These are phyloP conservation scores for Fraxinus greggii DNA, from an alignment of 305 asterid genomes.

Conservation along the genomic window DNA sequence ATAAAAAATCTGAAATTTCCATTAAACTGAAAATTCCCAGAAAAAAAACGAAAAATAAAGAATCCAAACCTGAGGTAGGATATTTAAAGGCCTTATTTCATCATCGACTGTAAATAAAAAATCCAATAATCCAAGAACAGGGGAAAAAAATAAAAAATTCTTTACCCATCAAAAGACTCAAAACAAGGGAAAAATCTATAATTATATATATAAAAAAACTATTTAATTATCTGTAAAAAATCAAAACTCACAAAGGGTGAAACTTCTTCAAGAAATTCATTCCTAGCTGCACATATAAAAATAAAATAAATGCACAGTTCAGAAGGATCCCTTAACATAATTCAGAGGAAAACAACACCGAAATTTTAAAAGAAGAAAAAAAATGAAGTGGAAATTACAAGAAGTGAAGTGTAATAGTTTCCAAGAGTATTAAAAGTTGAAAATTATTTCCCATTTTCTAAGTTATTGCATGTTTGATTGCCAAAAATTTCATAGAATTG, in stretches of 20 bases:
- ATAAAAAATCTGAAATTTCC: slow-evolving; percentile 10
- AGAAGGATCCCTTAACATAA: neutral
- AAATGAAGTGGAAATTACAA: slow-evolving; percentile 32
- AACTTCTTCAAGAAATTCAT: slow-evolving; percentile 56
- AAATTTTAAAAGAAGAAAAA: neutral
- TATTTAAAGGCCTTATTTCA: slow-evolving; percentile 37
- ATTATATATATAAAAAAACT: too few species aligned
- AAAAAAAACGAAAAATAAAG: neutral
- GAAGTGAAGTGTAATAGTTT: slow-evolving; percentile 44
- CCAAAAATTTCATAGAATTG: too few species aligned
- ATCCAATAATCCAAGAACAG: neutral
- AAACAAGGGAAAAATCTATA: neutral
- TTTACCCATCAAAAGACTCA: neutral
- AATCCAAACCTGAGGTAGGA: slow-evolving; percentile 39
- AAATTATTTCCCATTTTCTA: too few species aligned
- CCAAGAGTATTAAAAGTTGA: slow-evolving; percentile 65
- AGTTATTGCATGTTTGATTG: too few species aligned
- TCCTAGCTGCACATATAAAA: slow-evolving; percentile 66
- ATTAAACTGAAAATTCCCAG: neutral
- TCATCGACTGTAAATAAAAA: slow-evolving; percentile 31
- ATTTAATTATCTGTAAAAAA: neutral
- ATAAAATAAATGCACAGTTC: neutral
- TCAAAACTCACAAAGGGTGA: slow-evolving; percentile 62
- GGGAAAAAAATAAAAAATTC: neutral
- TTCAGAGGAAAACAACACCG: neutral